Base-by-base conservation (phyloP, 768 basidiomycete species). In the Mycena epipterygia region DNA sequence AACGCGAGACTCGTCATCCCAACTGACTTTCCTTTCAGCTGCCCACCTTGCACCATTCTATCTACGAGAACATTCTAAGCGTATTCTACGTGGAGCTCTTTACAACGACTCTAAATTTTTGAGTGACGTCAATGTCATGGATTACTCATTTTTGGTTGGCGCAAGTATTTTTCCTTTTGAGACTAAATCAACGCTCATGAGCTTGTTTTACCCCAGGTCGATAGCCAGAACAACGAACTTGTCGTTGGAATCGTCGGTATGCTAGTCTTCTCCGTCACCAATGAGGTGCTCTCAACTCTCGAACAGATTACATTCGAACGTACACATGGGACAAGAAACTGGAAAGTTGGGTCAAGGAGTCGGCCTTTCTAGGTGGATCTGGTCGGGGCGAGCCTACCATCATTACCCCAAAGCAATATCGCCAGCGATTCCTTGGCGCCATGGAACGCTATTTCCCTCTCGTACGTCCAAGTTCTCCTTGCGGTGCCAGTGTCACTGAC, bases 301-400 rank as follows among this genome's bases (percentile, higher is more conserved):
- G 29, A 16, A 7, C 63, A 97, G 96, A 98, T 79, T 98, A 96
- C 77, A 95, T 97, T 72, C 93, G 96, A 12, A 96, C 96, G 5
- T 97, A 97, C 77, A 97, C 95, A 0, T 98, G 96, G 96, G 98
- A 99, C 84, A 99, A 99, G 84, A 96, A 96, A 75, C 84, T 99
- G 21, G 98, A 99, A 82, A 98, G 93, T 69, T 98, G 95, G 96
- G 95, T 98, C 49, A 99, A 99, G 78, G 98, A 99, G 75, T 92
- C 95, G 2, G 88, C 94, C 0, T 96, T 97, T 81, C 84, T 99
- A 27, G 96, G 95, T 52, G 93, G 90, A 25, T 88, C 89, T 49
- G 91, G 90, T 48, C 91, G 88, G 75, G 96, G 95, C 13, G 97
- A 97, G 73, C 97, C 98, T 0, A 99, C 97, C 0, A 97, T 99